Evolutionary conservation across 148 eudicot species (phyloP).

Genomic region (Pharnaceum exiguum): DNA sequence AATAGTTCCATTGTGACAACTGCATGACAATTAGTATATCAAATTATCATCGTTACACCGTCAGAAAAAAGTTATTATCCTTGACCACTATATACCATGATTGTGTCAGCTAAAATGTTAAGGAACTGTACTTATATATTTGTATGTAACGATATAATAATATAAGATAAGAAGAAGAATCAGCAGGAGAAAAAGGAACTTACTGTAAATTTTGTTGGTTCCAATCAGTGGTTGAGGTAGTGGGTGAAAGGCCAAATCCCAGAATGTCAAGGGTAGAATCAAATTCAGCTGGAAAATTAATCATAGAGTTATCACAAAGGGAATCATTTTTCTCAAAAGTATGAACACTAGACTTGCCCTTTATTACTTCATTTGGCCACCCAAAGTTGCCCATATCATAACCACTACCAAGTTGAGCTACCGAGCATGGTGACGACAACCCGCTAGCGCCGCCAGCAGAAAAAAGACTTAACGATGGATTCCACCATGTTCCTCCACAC

Average conservation of each 20-base stretch:
- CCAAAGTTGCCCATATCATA: slow-evolving; percentile 36
- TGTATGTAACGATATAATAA: neutral
- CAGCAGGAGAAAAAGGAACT: slow-evolving; percentile 11
- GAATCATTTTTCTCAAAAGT: slow-evolving; percentile 10
- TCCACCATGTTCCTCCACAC: slow-evolving; percentile 65
- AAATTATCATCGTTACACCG: too few species aligned
- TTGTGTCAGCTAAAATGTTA: too few species aligned
- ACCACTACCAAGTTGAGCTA: slow-evolving; percentile 21
- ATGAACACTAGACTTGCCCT: slow-evolving; percentile 19
- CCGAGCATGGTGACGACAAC: slow-evolving; percentile 36
- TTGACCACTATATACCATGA: too few species aligned
- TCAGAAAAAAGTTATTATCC: too few species aligned
- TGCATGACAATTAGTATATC: slow-evolving; percentile 15
- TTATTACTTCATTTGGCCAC: slow-evolving; percentile 38
- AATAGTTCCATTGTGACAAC: slow-evolving; percentile 29
- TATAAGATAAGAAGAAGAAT: neutral
- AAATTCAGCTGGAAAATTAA: slow-evolving; percentile 24
- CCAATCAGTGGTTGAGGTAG: slow-evolving; percentile 48
- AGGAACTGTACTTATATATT: too few species aligned
- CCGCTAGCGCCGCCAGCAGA: slow-evolving; percentile 32
- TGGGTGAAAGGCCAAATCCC: slow-evolving; percentile 39
- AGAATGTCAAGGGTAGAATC: slow-evolving; percentile 39
- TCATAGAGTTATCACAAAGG: slow-evolving; percentile 20
- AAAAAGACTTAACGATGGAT: slow-evolving; percentile 28
- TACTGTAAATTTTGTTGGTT: slow-evolving; percentile 50